These are phyloP conservation scores for Verticillium isaacii DNA, from an alignment of 2,329 filamentous ascomycete genomes.

Conservation along the genomic window DNA sequence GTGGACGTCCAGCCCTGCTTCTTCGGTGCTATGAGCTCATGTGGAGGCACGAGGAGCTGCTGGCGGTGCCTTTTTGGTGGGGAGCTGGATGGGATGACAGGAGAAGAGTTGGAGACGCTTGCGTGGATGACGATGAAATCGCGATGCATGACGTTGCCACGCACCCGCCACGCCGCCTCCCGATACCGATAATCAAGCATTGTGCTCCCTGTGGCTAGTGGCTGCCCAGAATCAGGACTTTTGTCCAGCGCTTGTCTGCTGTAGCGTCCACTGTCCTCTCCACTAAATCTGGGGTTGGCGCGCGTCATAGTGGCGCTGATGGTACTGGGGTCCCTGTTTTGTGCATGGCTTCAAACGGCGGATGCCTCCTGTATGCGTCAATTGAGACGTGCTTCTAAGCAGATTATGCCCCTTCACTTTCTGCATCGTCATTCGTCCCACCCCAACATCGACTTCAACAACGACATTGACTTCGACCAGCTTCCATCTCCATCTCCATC, in stretches of 20 bases:
- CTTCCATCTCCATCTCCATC: neutral
- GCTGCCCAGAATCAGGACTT: neutral
- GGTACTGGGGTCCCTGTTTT: neutral
- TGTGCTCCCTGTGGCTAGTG: neutral
- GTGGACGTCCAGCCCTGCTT: constrained; percentile 1
- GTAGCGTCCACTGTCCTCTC: neutral
- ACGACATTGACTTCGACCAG: too few species aligned
- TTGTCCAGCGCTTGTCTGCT: neutral
- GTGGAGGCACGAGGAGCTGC: neutral
- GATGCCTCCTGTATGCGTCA: neutral
- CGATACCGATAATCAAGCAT: too few species aligned
- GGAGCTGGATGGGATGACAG: neutral
- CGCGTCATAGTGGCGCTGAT: neutral
- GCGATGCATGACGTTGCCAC: neutral
- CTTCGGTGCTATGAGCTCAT: constrained; percentile 11
- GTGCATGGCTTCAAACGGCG: neutral
- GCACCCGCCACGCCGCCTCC: neutral
- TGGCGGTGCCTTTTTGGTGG: neutral
- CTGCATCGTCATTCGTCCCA: neutral
- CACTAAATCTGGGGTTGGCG: neutral
- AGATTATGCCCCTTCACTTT: neutral
- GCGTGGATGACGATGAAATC: neutral
- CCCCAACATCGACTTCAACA: neutral
- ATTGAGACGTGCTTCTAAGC: neutral
- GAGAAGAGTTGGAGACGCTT: neutral